Conservation (phyloP, 116 monocot genomes). For the Trichopus zeylanicus region DNA sequence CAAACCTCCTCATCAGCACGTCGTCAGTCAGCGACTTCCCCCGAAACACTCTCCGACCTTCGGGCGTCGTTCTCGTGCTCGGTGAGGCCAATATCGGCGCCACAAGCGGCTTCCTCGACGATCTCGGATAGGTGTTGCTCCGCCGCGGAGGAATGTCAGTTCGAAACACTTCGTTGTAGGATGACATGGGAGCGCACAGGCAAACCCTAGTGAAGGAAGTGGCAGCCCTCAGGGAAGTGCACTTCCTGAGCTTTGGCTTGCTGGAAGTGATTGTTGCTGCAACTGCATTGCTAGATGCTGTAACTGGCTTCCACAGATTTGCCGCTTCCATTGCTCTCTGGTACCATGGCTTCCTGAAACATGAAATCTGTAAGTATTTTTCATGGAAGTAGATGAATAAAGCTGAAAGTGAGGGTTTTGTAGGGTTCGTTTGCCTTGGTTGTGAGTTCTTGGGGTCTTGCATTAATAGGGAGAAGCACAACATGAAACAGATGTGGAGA, state of each 20-base stretch:
- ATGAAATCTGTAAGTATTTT: not conserved
- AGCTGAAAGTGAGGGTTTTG: not conserved
- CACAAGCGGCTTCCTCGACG: slow-evolving; percentile 25
- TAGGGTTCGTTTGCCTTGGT: slow-evolving; percentile 28
- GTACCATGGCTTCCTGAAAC: slow-evolving; percentile 60
- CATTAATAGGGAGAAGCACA: slow-evolving; percentile 44
- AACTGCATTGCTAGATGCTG: slow-evolving; percentile 4
- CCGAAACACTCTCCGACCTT: slow-evolving; percentile 47
- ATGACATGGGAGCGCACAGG: slow-evolving; percentile 72
- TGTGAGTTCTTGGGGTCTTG: slow-evolving; percentile 37
- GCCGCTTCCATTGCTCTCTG: slow-evolving; percentile 41
- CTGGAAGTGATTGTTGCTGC: not conserved
- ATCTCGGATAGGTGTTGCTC: slow-evolving; percentile 53
- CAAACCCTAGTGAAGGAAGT: slow-evolving; percentile 67
- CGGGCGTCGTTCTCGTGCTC: slow-evolving; percentile 17
- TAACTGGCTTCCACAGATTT: slow-evolving; percentile 39
- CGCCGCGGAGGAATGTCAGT: slow-evolving; percentile 31
- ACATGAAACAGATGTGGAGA: slow-evolving; percentile 21
- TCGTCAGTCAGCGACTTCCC: slow-evolving; percentile 81
- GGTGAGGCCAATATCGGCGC: not conserved
- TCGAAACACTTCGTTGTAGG: slow-evolving; percentile 43
- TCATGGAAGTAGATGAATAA: not conserved
- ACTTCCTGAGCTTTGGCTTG: slow-evolving; percentile 46
- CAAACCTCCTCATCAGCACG: slow-evolving; percentile 64
- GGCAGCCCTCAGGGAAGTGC: slow-evolving; percentile 44